These are phyloP conservation scores for Kurtzmaniella quercitrusa DNA, from an alignment of 1,139 yeast genomes.

Conservation along the genomic window DNA sequence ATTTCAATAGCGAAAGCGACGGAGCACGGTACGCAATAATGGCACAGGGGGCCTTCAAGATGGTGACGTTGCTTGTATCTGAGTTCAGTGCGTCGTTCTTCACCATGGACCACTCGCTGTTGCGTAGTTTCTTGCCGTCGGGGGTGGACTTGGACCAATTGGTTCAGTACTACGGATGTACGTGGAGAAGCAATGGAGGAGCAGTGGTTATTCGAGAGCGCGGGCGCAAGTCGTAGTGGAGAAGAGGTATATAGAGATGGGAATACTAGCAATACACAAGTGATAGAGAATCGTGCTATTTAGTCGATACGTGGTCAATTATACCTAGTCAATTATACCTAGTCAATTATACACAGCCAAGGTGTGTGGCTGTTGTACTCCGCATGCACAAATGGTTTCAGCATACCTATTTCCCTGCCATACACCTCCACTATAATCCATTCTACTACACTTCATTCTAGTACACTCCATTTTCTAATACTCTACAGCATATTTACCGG, in stretches of 20 bases:
- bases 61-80: conserved; percentile 26
- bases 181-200: conserved; percentile 26
- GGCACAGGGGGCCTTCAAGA: conserved; percentile 34
- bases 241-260: neutral
- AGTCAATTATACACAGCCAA: too few species aligned
- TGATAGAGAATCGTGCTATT: too few species aligned
- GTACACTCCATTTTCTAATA: too few species aligned
- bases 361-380: too few species aligned
- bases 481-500: too few species aligned
- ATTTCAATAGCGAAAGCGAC: conserved; percentile 29
- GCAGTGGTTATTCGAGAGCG: conserved; percentile 20
- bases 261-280: too few species aligned
- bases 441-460: too few species aligned
- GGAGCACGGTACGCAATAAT: conserved; percentile 30
- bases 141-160: conserved; percentile 21
- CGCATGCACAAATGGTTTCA: too few species aligned
- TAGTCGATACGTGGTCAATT: too few species aligned
- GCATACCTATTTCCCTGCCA: too few species aligned
- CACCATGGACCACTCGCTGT: conserved; percentile 17
- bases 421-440: too few species aligned
- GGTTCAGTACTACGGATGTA: conserved; percentile 13
- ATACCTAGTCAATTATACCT: too few species aligned
- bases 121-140: conserved; percentile 26
- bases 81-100: conserved; percentile 36
- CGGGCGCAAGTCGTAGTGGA: conserved; percentile 6